Base-by-base conservation (phyloP, 176 grass and related monocot genomes). In the Cenchrus americanus region DNA sequence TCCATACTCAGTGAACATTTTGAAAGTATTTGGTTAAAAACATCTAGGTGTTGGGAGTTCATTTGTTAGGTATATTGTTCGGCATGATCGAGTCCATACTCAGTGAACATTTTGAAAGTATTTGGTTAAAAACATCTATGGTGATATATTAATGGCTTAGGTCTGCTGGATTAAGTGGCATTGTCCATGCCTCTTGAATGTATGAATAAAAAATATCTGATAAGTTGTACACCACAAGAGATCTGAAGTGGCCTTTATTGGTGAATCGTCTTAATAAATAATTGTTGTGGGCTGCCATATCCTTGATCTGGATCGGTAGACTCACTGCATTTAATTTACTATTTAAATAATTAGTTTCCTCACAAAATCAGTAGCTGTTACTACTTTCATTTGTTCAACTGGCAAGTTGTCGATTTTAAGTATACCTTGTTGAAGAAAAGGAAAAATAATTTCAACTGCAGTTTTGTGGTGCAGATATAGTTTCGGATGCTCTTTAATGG, bases 271-370 rank as follows among this genome's bases (percentile, higher is more conserved):
- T 10, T 73, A 51, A 62, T 52, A 46, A 67, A 54, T 79, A 48
- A 86, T 68, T 69, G 46, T 6, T 54, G 66, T 75, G 80, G 30
- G 17, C 14, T 87, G 62, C 61, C 66, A 78, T 79, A 90, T n/a
- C 64, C 8, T 46, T 44, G 59, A 90, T 87, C 74, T 74, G 43
- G 74, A 83, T 90, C 12, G 8, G n/a, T 43, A 4, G 17, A 72
- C 40, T 48, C 68, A 23, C 23, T 79, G 43, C 41, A 78, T 54
- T 73, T 72, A 70, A 43, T 86, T 42, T 60, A 50, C 60, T 14
- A 34, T 82, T 69, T 23, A 72, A 72, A 66, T 59, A 74, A 49
- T 14, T 62, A 34, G 19, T 49, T 18, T 74, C 11, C 68, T 40
- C 57, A 73, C 15, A 22, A 40, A 83, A 83, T 64, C 11, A 51